Evolutionary conservation across 73 alveolate genomes (phyloP), one percentile per base, ranked within the genome.

Genomic region (Uronychia binucleata): DNA sequence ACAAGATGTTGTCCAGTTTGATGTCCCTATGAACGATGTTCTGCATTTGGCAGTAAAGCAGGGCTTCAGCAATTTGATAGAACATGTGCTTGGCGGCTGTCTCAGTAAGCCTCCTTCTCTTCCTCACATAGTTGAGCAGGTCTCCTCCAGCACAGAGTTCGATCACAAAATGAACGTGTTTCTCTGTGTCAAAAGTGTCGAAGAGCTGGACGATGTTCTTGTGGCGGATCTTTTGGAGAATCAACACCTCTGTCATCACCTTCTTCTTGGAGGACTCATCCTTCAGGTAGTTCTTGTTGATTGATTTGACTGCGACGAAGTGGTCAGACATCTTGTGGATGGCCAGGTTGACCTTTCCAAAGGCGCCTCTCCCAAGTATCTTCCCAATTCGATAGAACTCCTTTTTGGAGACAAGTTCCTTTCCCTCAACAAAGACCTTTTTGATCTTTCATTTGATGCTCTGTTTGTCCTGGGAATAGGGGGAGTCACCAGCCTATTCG

Each of bases 1-100:
- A 85, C 88, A 95, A 82, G 81, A 94, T 92, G 33, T 91, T 91
- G 78, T 93, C 97, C 30, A 95, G 97, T 80, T 93, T 93, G 27
- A 93, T 60, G 86, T 93, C 97, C 46, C 97, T 60, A 90, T 93
- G 97, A 11, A 85, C 85, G 34, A 93, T 92, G 32, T 97, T 97
- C 27, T 88, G 79, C 46, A 84, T 82, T 59, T 95, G 98, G 28
- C 91, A 86, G 79, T 95, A 95, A 32, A 91, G 76, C 34, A 93
- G 83, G 29, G 97, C 90, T 33, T 92, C 94, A 31, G 90, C 34
- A 29, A 93, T 85, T 85, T 93, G 83, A 57, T 74, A 74, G 74
- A 87, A 81, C 29, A 93, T 93, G 31, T 77, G 33, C 26, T 92
- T 85, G 32, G 96, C 94, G 34, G 86, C 94, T 30, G 58, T 77